Conservation (phyloP, 208 protist species). For the Blastocrithidia nonstop region DNA sequence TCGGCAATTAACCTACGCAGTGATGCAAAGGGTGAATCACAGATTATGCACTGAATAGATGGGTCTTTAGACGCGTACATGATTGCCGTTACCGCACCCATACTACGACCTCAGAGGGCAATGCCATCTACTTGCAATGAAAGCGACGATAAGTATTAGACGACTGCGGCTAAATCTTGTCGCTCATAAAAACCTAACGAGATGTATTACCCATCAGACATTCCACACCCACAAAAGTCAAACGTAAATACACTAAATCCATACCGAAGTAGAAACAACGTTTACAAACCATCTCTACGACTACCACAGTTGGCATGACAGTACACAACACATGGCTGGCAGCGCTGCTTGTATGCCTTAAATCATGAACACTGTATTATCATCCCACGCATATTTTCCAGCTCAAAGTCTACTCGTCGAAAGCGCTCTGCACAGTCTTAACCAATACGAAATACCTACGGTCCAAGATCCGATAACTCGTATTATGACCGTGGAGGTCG, state of each 20-base stretch:
- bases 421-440: slow-evolving; percentile 17
- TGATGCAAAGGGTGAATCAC: slow-evolving; percentile 88
- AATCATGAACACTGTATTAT: slow-evolving; percentile 74
- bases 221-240: slow-evolving; percentile 87
- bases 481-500: slow-evolving; percentile 61
- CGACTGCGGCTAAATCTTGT: slow-evolving; percentile 80
- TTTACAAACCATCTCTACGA: slow-evolving; percentile 64
- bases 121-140: slow-evolving; percentile 50
- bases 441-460: slow-evolving; percentile 39
- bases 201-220: slow-evolving; percentile 90
- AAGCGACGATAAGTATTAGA: slow-evolving; percentile 62
- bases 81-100: slow-evolving; percentile 91
- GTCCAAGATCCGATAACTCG: slow-evolving; percentile 33
- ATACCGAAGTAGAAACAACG: slow-evolving; percentile 58
- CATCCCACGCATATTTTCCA: slow-evolving; percentile 75
- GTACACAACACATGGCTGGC: slow-evolving; percentile 81
- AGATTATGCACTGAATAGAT: slow-evolving; percentile 80
- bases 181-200: slow-evolving; percentile 92
- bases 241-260: slow-evolving; percentile 86
- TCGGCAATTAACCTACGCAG: slow-evolving; percentile 71
- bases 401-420: slow-evolving; percentile 45
- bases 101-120: slow-evolving; percentile 87
- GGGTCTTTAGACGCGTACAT: slow-evolving; percentile 88
- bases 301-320: slow-evolving; percentile 83
- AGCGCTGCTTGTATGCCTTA: slow-evolving; percentile 14